Percentiles rank a stretch among this genome's conserved stretches.
Conservation (phyloP, 2,329 filamentous ascomycete genomes). For the Fusarium mundagurra region DNA sequence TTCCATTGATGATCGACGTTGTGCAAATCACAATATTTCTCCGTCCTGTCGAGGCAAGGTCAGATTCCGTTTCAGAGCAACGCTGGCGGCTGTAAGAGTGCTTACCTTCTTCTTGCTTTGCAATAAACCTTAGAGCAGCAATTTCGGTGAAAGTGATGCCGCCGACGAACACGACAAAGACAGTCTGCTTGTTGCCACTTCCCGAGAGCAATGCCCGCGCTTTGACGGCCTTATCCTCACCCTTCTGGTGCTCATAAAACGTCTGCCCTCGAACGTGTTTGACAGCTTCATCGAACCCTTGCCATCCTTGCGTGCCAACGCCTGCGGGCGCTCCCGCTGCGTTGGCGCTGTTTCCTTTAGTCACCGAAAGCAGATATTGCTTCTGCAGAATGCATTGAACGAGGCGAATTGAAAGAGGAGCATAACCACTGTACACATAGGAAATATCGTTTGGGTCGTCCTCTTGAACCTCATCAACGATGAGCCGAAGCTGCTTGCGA, state of each 20-base stretch:
- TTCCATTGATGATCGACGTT: slow-evolving; percentile 89
- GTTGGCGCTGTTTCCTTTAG: slow-evolving; percentile 65
- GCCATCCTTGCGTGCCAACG: slow-evolving; percentile 81
- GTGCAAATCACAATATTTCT: slow-evolving; percentile 92
- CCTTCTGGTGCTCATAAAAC: slow-evolving; percentile 91
- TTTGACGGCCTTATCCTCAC: slow-evolving; percentile 91
- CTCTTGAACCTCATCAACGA: slow-evolving; percentile 96
- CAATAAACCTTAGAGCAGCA: slow-evolving; percentile 90
- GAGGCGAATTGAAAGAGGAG: slow-evolving; percentile 88
- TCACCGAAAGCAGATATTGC: slow-evolving; percentile 77
- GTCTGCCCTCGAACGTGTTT: slow-evolving; percentile 89
- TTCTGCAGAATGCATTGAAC: slow-evolving; percentile 96
- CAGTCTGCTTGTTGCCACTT: slow-evolving; percentile 80
- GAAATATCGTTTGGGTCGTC: slow-evolving; percentile 92
- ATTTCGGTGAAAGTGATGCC: slow-evolving; percentile 97
- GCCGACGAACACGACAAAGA: slow-evolving; percentile 97
- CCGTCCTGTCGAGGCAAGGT: slow-evolving; percentile 60
- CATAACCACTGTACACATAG: slow-evolving; percentile 98
- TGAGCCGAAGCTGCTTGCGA: slow-evolving; percentile 85
- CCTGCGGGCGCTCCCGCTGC: slow-evolving; percentile 49
- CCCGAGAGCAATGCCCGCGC: slow-evolving; percentile 85
- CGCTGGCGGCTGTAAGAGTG: slow-evolving; percentile 2
- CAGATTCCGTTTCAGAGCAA: slow-evolving; percentile 8
- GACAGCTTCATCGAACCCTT: slow-evolving; percentile 91
- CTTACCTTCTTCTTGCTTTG: slow-evolving; percentile 79